Conservation (phyloP, 2,329 filamentous ascomycete genomes). For the Sphaerulina musiva region DNA sequence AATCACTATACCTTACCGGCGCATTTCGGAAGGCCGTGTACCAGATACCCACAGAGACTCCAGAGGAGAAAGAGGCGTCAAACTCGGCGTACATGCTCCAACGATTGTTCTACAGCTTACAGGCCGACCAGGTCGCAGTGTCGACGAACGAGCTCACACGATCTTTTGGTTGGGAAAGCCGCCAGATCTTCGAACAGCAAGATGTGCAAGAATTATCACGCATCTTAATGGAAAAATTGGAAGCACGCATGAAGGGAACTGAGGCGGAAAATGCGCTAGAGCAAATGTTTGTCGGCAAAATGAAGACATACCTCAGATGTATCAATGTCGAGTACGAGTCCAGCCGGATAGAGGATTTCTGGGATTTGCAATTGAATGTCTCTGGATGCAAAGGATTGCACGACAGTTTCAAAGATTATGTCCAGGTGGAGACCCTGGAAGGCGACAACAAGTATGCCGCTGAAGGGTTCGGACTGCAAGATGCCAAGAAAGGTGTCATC, state of each 20-base stretch:
- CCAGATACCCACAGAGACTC: conserved; percentile 85
- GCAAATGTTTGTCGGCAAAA: conserved; percentile 91
- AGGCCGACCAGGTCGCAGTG: conserved; percentile 77
- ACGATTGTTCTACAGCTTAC: conserved; percentile 87
- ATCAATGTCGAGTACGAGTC: conserved; percentile 98
- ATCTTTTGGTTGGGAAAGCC: conserved; percentile 96
- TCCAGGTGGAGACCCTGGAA: conserved; percentile 92
- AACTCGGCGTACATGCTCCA: conserved; percentile 75
- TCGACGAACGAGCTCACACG: conserved; percentile 88
- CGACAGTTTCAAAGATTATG: conserved; percentile 92
- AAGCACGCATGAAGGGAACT: conserved; percentile 97
- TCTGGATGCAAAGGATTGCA: conserved; percentile 87
- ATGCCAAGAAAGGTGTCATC: conserved; percentile 95
- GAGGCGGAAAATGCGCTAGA: conserved; percentile 81
- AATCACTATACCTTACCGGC: conserved; percentile 54
- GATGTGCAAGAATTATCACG: conserved; percentile 95
- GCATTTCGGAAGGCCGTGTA: conserved; percentile 96
- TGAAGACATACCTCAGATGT: conserved; percentile 97
- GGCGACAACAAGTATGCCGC: conserved; percentile 98
- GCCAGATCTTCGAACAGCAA: conserved; percentile 97
- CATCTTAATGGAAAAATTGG: conserved; percentile 94
- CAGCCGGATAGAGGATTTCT: conserved; percentile 91
- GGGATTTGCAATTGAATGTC: conserved; percentile 97
- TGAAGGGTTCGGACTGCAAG: conserved; percentile 83
- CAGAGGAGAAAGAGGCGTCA: conserved; percentile 75